These are phyloP conservation scores for Fusarium circinatum DNA, from an alignment of 2,329 filamentous ascomycete species.

Conservation along the genomic window DNA sequence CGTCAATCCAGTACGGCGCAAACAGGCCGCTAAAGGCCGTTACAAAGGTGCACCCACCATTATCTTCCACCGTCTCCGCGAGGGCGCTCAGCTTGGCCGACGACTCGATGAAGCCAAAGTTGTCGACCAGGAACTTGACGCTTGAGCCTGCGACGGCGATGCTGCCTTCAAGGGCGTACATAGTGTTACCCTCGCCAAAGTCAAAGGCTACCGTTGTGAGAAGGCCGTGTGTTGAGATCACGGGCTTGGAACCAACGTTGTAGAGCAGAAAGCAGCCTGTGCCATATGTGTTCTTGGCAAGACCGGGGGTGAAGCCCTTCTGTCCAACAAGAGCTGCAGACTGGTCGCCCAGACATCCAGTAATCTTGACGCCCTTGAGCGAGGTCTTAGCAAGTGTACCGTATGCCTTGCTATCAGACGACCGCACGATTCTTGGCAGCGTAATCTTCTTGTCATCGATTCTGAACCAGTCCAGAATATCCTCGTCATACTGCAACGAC, in stretches of 20 bases:
- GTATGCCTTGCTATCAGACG: conserved; percentile 75
- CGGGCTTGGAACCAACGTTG: conserved; percentile 82
- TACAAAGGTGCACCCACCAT: conserved; percentile 80
- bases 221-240: conserved; percentile 81
- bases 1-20: conserved; percentile 87
- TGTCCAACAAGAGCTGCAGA: conserved; percentile 84
- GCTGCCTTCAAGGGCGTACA: conserved; percentile 81
- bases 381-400: conserved; percentile 70
- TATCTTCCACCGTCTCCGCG: conserved; percentile 68
- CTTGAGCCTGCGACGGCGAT: conserved; percentile 81
- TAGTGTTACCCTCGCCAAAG: conserved; percentile 72
- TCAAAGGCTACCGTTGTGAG: conserved; percentile 82
- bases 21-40: conserved; percentile 85
- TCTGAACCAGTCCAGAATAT: conserved; percentile 78
- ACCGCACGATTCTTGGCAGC: conserved; percentile 81
- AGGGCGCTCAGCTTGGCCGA: conserved; percentile 58
- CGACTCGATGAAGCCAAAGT: conserved; percentile 64
- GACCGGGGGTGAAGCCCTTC: conserved; percentile 78
- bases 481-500: conserved; percentile 78
- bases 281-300: conserved; percentile 87
- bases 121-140: conserved; percentile 74
- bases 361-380: conserved; percentile 75
- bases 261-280: conserved; percentile 88
- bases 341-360: conserved; percentile 83
- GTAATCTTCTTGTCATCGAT: conserved; percentile 75